phyloP scores from a whole-genome alignment of 257 asterid genomes.

The Nicotiana paniculata region DNA sequence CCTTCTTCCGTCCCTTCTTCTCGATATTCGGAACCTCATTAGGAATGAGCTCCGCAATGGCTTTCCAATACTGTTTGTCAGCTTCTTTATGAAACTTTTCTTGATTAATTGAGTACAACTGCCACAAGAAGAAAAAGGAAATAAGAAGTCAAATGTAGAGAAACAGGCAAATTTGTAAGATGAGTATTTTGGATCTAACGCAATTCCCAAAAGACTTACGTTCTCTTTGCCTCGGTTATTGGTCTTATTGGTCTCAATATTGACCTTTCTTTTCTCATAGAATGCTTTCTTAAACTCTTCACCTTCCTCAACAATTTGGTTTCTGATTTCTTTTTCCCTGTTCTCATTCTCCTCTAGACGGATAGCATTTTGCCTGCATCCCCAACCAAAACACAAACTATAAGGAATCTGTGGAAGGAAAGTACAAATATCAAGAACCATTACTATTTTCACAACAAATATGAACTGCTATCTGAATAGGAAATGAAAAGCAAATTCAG shows the following conservation, averaged over 20 bases:
- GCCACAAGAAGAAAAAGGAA: neutral
- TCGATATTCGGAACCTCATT: slow-evolving; percentile 76
- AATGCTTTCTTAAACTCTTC: slow-evolving; percentile 65
- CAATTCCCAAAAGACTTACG: slow-evolving; percentile 25
- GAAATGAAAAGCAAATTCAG: neutral
- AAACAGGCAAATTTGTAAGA: neutral
- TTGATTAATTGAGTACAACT: slow-evolving; percentile 53
- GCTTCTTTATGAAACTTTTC: slow-evolving; percentile 92
- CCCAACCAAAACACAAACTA: neutral
- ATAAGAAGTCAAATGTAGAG: neutral
- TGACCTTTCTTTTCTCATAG: slow-evolving; percentile 68
- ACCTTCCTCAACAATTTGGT: slow-evolving; percentile 78
- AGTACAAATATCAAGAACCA: neutral
- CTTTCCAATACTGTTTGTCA: slow-evolving; percentile 91
- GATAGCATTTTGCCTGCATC: slow-evolving; percentile 63
- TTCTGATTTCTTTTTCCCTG: slow-evolving; percentile 64
- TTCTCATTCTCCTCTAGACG: slow-evolving; percentile 94
- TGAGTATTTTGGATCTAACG: neutral
- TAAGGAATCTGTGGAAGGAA: neutral
- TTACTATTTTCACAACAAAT: neutral
- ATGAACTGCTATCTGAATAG: neutral
- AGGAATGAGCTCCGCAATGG: slow-evolving; percentile 84
- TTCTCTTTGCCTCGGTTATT: slow-evolving; percentile 71
- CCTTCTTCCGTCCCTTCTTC: slow-evolving; percentile 83
- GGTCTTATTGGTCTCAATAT: slow-evolving; percentile 61